Evolutionary conservation across 2,329 filamentous ascomycete genomes (phyloP).

Genomic region (Penicillium sp.): DNA sequence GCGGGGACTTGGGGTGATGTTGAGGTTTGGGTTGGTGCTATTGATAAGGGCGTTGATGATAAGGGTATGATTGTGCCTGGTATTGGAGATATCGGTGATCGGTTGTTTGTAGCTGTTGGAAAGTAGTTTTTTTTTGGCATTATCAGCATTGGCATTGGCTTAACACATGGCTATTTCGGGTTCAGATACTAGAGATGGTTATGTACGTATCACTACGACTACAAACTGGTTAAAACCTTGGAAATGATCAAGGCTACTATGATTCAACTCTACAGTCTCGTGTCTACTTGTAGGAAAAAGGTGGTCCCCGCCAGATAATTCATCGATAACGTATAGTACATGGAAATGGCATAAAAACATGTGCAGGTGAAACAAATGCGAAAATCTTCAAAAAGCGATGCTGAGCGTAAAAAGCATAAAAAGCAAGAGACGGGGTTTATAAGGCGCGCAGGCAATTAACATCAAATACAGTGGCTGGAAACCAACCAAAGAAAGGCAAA

Average conservation of each 20-base stretch:
- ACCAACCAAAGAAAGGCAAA: constrained; percentile 19
- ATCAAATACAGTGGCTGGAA: constrained; percentile 22
- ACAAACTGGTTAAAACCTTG: not conserved
- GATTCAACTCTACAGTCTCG: not conserved
- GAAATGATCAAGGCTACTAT: not conserved
- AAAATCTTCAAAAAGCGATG: constrained; percentile 17
- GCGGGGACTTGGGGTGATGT: constrained; percentile 70
- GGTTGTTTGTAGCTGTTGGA: constrained; percentile 83
- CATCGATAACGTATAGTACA: constrained; percentile 42
- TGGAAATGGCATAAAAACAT: constrained; percentile 34
- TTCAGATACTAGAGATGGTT: not conserved
- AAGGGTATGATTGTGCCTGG: constrained; percentile 89
- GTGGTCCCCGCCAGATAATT: constrained; percentile 32
- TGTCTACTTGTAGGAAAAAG: not conserved
- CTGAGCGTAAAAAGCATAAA: constrained; percentile 19
- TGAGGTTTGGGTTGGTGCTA: constrained; percentile 72
- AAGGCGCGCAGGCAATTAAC: constrained; percentile 29
- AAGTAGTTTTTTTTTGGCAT: constrained; percentile 53
- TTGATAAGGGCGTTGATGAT: constrained; percentile 70
- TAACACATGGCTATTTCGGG: not conserved
- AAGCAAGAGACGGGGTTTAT: constrained; percentile 24
- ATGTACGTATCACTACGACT: not conserved
- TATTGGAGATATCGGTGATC: constrained; percentile 84
- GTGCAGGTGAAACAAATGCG: constrained; percentile 27
- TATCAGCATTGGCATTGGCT: not conserved